Evolutionary conservation across 2,329 filamentous ascomycete species (phyloP).

Genomic region (Fusarium hainanense): DNA sequence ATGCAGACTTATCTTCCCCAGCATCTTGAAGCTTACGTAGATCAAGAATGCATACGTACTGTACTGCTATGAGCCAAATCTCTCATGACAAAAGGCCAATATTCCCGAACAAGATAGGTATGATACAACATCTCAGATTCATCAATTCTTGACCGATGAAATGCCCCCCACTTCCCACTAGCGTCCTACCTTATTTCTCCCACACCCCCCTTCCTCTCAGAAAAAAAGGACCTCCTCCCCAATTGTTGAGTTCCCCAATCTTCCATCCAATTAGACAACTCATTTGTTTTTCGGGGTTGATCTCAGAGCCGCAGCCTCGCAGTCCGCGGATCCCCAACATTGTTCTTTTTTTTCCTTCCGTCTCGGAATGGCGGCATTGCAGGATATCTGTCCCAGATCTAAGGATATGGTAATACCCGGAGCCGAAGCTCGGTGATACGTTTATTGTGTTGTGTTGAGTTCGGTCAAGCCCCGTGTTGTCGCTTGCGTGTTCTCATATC

Average conservation of each 20-base stretch:
- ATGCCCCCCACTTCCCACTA: constrained; percentile 36
- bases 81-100: not conserved
- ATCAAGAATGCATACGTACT: not conserved
- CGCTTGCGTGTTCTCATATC: not conserved
- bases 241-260: constrained; percentile 49
- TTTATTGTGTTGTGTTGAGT: constrained; percentile 6
- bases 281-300: constrained; percentile 13
- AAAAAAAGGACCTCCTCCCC: constrained; percentile 42
- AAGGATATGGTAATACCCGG: constrained; percentile 3
- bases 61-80: not conserved
- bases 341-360: constrained; percentile 1
- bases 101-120: not conserved
- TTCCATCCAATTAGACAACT: constrained; percentile 36
- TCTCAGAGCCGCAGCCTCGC: constrained; percentile 42
- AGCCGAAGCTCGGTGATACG: constrained; percentile 23
- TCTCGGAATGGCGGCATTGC: constrained; percentile 9
- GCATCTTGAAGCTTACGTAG: not conserved
- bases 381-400: not conserved
- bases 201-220: constrained; percentile 11
- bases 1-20: constrained; percentile 14
- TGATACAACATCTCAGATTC: constrained; percentile 12
- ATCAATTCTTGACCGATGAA: constrained; percentile 2
- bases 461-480: not conserved
- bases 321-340: constrained; percentile 44
- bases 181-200: constrained; percentile 36